phyloP scores from a whole-genome alignment of 805 yeast species.

The Metschnikowia lunata region DNA sequence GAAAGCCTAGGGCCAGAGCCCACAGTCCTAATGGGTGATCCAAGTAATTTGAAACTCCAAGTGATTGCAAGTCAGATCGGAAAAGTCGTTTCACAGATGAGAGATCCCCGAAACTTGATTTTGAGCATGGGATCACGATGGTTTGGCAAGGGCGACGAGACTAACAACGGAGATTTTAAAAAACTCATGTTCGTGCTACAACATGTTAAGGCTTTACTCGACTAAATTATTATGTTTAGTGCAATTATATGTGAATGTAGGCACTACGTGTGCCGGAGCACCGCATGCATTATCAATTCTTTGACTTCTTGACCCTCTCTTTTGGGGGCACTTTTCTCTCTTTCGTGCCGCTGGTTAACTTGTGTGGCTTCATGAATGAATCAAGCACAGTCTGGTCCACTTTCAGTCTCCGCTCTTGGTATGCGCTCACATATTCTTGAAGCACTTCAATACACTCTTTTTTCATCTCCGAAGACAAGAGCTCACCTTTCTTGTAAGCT shows the following conservation, averaged over 20 bases:
- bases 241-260: no score
- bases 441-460: conserved; percentile 75
- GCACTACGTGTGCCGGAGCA: neutral
- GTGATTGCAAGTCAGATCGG: conserved; percentile 50
- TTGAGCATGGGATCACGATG: conserved; percentile 45
- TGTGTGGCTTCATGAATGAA: conserved; percentile 80
- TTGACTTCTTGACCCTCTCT: conserved; percentile 42
- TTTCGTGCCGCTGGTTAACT: conserved; percentile 67
- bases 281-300: conserved; percentile 15
- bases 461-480: conserved; percentile 92
- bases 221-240: neutral
- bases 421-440: conserved; percentile 71
- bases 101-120: conserved; percentile 35
- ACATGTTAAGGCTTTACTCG: conserved; percentile 12
- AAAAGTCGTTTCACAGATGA: conserved; percentile 29
- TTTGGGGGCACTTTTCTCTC: conserved; percentile 72
- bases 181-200: conserved; percentile 43
- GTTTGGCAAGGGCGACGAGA: conserved; percentile 36
- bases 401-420: conserved; percentile 72
- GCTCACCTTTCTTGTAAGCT: conserved; percentile 71
- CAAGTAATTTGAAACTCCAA: conserved; percentile 43
- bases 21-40: conserved; percentile 43
- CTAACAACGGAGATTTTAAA: conserved; percentile 37
- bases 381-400: conserved; percentile 60
- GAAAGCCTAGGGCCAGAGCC: conserved; percentile 40